phyloP scores from a whole-genome alignment of 345 rosid genomes.

The Turritis glabra region DNA sequence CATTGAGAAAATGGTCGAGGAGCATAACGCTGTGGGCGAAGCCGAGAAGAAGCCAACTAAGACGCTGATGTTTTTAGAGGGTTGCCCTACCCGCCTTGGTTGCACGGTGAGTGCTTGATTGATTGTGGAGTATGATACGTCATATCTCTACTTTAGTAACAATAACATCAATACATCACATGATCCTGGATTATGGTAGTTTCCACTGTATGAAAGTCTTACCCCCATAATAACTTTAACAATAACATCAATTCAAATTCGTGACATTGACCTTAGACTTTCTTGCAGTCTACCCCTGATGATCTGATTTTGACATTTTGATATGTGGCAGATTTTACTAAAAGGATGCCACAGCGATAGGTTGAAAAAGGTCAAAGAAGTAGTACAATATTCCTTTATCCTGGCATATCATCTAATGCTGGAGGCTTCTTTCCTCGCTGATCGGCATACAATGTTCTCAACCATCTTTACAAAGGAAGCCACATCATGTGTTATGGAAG shows the following conservation, averaged over 20 bases:
- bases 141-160: conserved; percentile 5
- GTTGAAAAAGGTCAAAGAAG: conserved; percentile 81
- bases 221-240: no score
- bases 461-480: conserved; percentile 50
- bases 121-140: neutral
- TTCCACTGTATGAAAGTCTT: no score
- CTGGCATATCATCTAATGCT: conserved; percentile 84
- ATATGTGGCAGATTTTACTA: conserved; percentile 69
- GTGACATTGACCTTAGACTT: conserved; percentile 5
- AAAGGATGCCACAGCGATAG: conserved; percentile 83
- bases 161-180: neutral
- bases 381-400: conserved; percentile 64
- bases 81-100: conserved; percentile 76
- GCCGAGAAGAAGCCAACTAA: conserved; percentile 78
- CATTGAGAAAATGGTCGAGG: conserved; percentile 80
- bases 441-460: conserved; percentile 79
- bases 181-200: no score
- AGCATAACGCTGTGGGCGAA: conserved; percentile 62
- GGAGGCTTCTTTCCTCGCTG: conserved; percentile 91
- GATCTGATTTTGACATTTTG: conserved; percentile 29
- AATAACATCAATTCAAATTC: neutral
- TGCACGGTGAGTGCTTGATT: conserved; percentile 75
- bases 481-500: conserved; percentile 34
- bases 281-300: conserved; percentile 10
- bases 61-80: conserved; percentile 92